These are phyloP conservation scores for Rosellinia necatrix DNA, from an alignment of 2,329 filamentous ascomycete genomes.

Conservation along the genomic window DNA sequence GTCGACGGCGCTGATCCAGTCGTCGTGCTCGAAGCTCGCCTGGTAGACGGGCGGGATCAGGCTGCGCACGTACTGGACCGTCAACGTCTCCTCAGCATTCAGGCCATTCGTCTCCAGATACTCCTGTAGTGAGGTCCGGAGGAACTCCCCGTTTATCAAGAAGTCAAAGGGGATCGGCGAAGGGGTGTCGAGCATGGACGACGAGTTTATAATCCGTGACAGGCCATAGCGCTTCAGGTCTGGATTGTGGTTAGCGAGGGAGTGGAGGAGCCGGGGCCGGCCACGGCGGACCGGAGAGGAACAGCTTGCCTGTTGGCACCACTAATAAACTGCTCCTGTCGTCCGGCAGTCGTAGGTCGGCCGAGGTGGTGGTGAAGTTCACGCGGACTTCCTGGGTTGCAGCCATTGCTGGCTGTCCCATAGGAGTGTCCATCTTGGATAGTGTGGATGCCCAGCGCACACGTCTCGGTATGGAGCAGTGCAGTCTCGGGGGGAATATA, in stretches of 20 bases:
- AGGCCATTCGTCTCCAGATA: slow-evolving; percentile 86
- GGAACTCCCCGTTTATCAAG: slow-evolving; percentile 89
- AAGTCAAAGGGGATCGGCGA: slow-evolving; percentile 86
- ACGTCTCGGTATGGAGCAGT: neutral
- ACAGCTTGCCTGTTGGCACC: slow-evolving; percentile 60
- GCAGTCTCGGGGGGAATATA: no score
- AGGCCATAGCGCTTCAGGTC: slow-evolving; percentile 73
- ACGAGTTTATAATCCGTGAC: slow-evolving; percentile 72
- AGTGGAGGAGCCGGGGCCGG: no score
- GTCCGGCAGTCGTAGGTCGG: slow-evolving; percentile 66
- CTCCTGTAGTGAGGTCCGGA: slow-evolving; percentile 87
- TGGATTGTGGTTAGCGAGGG: slow-evolving; percentile 35
- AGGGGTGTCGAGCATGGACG: slow-evolving; percentile 69
- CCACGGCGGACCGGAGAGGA: neutral
- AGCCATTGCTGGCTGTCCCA: slow-evolving; percentile 34
- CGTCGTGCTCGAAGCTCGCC: slow-evolving; percentile 93
- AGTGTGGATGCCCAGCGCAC: neutral
- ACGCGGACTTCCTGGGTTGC: slow-evolving; percentile 63
- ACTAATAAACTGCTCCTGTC: slow-evolving; percentile 62
- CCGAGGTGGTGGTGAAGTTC: slow-evolving; percentile 67
- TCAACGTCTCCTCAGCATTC: slow-evolving; percentile 83
- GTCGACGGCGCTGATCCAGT: slow-evolving; percentile 92
- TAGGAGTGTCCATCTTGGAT: slow-evolving; percentile 32
- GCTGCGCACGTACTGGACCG: slow-evolving; percentile 91
- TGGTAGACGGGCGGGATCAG: slow-evolving; percentile 87